Conservation (phyloP, 2,329 filamentous ascomycete species). For the Hypoxylon sp. region DNA sequence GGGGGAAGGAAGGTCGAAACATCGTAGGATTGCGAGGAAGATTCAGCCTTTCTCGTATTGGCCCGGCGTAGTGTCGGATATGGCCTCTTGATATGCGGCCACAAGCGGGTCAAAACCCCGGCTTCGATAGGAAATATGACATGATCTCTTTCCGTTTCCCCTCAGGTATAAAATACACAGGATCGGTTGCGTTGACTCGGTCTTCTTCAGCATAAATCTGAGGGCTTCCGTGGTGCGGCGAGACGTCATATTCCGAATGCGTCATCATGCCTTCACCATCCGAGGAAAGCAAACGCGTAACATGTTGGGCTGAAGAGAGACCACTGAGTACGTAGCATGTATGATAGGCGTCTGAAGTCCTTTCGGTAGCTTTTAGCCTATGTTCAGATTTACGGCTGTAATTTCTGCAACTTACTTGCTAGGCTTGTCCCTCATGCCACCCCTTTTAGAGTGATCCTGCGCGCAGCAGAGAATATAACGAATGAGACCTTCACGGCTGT, state of each 20-base stretch:
- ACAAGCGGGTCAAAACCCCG: conserved; percentile 65
- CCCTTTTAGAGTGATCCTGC: conserved; percentile 78
- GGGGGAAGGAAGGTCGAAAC: conserved; percentile 29
- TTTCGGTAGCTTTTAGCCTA: conserved; percentile 55
- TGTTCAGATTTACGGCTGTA: conserved; percentile 37
- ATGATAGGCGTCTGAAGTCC: conserved; percentile 88
- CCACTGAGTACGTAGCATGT: conserved; percentile 92
- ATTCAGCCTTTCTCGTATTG: conserved; percentile 50
- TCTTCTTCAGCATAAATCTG: conserved; percentile 81
- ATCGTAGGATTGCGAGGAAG: conserved; percentile 45
- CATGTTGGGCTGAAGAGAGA: conserved; percentile 84
- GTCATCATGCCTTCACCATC: conserved; percentile 61
- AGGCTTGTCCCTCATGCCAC: conserved; percentile 94
- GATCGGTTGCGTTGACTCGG: conserved; percentile 79
- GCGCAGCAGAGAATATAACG: conserved; percentile 93
- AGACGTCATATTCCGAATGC: conserved; percentile 57
- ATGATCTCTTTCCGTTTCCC: conserved; percentile 75
- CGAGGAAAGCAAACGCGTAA: conserved; percentile 57
- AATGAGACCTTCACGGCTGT: conserved; percentile 86
- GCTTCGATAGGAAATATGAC: conserved; percentile 73
- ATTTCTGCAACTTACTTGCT: conserved; percentile 75
- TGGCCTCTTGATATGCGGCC: conserved; percentile 54
- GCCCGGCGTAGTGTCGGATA: conserved; percentile 52
- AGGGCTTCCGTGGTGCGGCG: conserved; percentile 66
- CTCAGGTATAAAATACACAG: conserved; percentile 87